phyloP scores from a whole-genome alignment of 495 filamentous ascomycete genomes.

The Penicillium desertorum region DNA sequence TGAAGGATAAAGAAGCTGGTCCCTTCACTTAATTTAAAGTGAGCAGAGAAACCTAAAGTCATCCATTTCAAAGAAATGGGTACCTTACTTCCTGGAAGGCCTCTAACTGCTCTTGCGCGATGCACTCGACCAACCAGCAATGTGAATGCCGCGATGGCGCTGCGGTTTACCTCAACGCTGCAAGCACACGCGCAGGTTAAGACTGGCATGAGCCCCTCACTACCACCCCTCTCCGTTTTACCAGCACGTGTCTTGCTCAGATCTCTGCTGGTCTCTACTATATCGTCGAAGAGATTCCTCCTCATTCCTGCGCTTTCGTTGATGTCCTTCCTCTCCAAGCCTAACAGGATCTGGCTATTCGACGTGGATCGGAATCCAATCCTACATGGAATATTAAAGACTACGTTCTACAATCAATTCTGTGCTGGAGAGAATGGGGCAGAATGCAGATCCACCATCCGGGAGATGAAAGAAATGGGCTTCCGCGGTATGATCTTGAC shows the following conservation, averaged over 20 bases:
- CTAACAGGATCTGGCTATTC: conserved; percentile 27
- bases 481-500: conserved; percentile 48
- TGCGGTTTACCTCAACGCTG: conserved; percentile 12
- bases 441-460: conserved; percentile 37
- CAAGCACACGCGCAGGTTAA: conserved; percentile 6
- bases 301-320: conserved; percentile 61
- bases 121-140: conserved; percentile 1
- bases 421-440: conserved; percentile 44
- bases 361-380: conserved; percentile 46
- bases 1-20: conserved; percentile 10
- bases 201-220: background rate
- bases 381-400: conserved; percentile 42
- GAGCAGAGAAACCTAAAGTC: background rate
- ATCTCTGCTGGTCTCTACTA: conserved; percentile 68
- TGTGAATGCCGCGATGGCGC: background rate
- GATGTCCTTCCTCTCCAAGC: conserved; percentile 56
- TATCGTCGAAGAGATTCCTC: conserved; percentile 72
- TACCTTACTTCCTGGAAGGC: conserved; percentile 9
- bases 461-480: conserved; percentile 40
- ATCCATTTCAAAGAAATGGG: conserved; percentile 3
- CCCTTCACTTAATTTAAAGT: background rate
- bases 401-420: conserved; percentile 49
- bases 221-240: conserved; percentile 62
- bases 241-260: conserved; percentile 69
- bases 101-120: conserved; percentile 7